phyloP scores from a whole-genome alignment of 148 eudicot species.

The Spergularia bocconei region DNA sequence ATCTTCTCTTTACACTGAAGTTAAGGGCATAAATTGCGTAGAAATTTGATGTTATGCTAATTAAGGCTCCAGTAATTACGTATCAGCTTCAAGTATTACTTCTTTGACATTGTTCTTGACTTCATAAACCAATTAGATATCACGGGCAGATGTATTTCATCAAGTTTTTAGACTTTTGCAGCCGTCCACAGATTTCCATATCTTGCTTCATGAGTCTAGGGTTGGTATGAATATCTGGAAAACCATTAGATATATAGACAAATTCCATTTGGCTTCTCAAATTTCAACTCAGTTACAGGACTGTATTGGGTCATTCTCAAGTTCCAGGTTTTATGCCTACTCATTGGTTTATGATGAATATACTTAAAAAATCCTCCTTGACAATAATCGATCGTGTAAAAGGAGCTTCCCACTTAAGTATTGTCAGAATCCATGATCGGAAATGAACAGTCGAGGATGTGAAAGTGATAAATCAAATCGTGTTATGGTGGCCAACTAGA shows the following conservation, averaged over 20 bases:
- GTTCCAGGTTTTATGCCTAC: background rate
- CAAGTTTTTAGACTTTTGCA: background rate
- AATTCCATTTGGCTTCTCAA: too few species aligned
- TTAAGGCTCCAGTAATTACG: conserved; percentile 3
- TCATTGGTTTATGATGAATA: background rate
- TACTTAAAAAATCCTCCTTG: too few species aligned
- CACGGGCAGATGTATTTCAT: background rate
- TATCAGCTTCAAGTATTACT: background rate
- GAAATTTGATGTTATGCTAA: background rate
- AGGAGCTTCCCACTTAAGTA: background rate
- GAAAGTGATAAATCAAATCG: background rate
- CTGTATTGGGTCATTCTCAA: background rate
- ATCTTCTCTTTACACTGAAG: background rate
- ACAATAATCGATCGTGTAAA: background rate
- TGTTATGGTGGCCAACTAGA: conserved; percentile 5
- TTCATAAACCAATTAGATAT: background rate
- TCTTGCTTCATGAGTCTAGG: conserved; percentile 9
- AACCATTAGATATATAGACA: background rate
- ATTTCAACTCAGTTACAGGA: background rate
- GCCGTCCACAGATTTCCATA: background rate
- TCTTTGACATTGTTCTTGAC: conserved; percentile 5
- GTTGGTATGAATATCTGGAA: background rate
- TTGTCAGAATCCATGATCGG: background rate
- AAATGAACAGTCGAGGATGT: background rate
- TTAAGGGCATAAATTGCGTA: background rate